Conservation (phyloP, 73 alveolate species). For the Paramecium caudatum region DNA sequence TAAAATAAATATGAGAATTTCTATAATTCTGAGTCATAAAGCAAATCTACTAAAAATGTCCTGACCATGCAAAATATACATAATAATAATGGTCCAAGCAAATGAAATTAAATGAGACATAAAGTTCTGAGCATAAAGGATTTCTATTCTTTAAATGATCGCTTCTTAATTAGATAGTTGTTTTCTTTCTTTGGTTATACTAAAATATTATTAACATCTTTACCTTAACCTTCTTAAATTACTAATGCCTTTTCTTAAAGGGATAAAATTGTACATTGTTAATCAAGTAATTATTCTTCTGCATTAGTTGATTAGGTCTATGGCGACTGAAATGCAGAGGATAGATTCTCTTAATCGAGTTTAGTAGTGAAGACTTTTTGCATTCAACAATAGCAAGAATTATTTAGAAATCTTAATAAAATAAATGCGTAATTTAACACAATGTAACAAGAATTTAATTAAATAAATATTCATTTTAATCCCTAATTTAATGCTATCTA, state of each 20-base stretch:
- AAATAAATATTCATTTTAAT: constrained; percentile 7
- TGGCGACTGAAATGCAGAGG: too few relatives aligned
- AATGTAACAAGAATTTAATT: too few relatives aligned
- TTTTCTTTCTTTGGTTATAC: neutral
- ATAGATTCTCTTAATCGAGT: too few relatives aligned
- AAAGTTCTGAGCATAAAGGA: constrained; percentile 8
- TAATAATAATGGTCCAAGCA: constrained; percentile 3
- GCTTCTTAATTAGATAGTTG: neutral
- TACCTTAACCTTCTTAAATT: too few relatives aligned
- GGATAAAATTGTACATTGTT: too few relatives aligned
- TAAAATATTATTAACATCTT: too few relatives aligned
- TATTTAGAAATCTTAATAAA: constrained; percentile 30
- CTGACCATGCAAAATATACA: constrained; percentile 23
- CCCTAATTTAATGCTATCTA: constrained; percentile 22
- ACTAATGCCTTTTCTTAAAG: too few relatives aligned
- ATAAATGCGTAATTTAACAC: constrained; percentile 20
- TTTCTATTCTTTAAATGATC: constrained; percentile 7
- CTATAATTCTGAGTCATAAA: neutral
- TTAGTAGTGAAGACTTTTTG: too few relatives aligned
- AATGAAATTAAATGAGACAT: constrained; percentile 13
- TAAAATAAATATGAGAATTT: constrained; percentile 7
- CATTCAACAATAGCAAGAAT: too few relatives aligned
- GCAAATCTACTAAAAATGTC: constrained; percentile 32
- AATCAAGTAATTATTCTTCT: too few relatives aligned
- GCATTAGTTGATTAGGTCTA: too few relatives aligned